Base-by-base conservation (phyloP, 176 grass and related monocot species). In the Chrysopogon serrulatus region DNA sequence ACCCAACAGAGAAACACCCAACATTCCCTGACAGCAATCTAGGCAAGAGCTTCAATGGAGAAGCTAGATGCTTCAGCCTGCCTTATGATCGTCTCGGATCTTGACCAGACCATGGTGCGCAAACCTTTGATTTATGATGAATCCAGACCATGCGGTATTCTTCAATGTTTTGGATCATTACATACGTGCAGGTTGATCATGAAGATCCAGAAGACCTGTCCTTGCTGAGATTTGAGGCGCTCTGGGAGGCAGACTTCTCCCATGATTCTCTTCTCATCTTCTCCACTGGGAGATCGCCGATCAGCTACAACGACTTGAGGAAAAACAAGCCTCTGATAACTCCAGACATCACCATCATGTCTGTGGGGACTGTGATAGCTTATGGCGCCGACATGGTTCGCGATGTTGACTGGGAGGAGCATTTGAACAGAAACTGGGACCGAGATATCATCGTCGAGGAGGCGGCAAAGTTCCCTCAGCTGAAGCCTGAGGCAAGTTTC, bases 291-390 rank as follows among this genome's bases (percentile, higher is more conserved):
- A 88, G 94, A 88, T 91, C 94, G 0, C 90, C 88, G 1, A 89
- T 88, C 28, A 81, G 82, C 37, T 96, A 96, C 53, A 72, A 85
- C 47, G 61, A 96, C 71, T 79, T 96, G 71, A 96, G 88, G 86
- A 90, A 91, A 53, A 91, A 96, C 71, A 96, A 96, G 42, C 94
- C 94, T 33, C 73, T 93, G 74, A 74, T 96, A 32, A 92, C 85
- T 23, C 93, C 93, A 5, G 90, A 96, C 71, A 96, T 96, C 61
- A 93, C 90, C 45, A 89, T 96, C 62, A 93, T 93, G 90, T 96
- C 90, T 36, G 88, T 96, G 10, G 94, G 94, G 13, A 85, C 90
- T 47, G 94, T 91, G 80, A 96, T 96, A 71, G 90, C 90, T 8
- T 96, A 93, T 44, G 94, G 94, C n/a, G 73, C 89, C 8, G 68